Conservation (phyloP, 148 eudicot genomes). For the Silene conica region DNA sequence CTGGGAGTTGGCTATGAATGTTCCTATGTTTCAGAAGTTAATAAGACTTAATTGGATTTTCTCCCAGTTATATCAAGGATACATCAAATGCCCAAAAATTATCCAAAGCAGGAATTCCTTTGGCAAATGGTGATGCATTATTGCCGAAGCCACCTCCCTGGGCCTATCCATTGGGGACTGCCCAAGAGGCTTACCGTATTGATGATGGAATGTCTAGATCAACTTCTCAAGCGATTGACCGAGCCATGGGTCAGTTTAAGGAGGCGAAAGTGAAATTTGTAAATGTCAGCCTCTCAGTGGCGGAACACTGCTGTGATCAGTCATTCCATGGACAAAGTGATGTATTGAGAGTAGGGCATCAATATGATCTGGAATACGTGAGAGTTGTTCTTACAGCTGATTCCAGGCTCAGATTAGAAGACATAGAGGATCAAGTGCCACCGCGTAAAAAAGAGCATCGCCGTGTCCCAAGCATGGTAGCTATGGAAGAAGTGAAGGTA, state of each 20-base stretch:
- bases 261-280: constrained; percentile 91
- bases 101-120: constrained; percentile 86
- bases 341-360: constrained; percentile 34
- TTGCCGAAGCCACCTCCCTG: constrained; percentile 96
- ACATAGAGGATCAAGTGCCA: constrained; percentile 76
- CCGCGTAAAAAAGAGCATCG: constrained; percentile 90
- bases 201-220: constrained; percentile 93
- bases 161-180: constrained; percentile 82
- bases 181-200: constrained; percentile 55
- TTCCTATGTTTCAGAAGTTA: not conserved
- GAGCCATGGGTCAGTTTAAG: constrained; percentile 85
- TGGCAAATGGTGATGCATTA: constrained; percentile 91
- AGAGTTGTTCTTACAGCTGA: constrained; percentile 87
- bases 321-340: constrained; percentile 38
- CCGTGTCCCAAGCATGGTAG: constrained; percentile 93
- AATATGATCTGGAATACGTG: constrained; percentile 59
- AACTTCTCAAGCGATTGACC: constrained; percentile 90
- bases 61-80: constrained; percentile 56
- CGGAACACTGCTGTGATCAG: constrained; percentile 41
- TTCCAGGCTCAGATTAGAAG: constrained; percentile 83
- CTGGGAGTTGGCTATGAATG: constrained; percentile 5
- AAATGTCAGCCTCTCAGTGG: constrained; percentile 62
- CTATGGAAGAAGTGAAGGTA: constrained; percentile 99
- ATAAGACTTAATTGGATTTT: constrained; percentile 6
- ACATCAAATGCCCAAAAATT: constrained; percentile 58